Evolutionary conservation across 345 rosid species (phyloP).

Genomic region (Pugionium dolabratum): DNA sequence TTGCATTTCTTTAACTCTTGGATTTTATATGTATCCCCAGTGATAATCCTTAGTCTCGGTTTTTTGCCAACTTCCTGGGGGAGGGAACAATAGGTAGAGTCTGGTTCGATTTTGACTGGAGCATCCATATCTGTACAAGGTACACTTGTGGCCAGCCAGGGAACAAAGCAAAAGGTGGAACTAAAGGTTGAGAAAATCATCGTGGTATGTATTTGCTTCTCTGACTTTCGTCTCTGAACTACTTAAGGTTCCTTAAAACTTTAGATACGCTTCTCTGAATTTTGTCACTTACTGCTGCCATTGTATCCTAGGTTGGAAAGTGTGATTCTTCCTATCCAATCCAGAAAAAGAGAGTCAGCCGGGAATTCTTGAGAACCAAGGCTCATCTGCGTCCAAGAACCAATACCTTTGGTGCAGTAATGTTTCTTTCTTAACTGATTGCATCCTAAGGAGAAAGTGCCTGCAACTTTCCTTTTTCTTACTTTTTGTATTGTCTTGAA

Average conservation of each 20-base stretch:
- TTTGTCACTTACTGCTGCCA: background rate
- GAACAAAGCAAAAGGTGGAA: slow-evolving; percentile 90
- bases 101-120: slow-evolving; percentile 79
- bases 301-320: slow-evolving; percentile 63
- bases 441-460: background rate
- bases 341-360: slow-evolving; percentile 90
- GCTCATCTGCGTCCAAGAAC: slow-evolving; percentile 99
- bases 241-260: no score
- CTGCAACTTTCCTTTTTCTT: slow-evolving; percentile 8
- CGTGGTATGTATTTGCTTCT: slow-evolving; percentile 50
- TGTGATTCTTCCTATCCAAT: slow-evolving; percentile 88
- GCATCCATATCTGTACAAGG: slow-evolving; percentile 88
- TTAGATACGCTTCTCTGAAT: background rate
- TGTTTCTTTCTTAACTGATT: slow-evolving; percentile 7
- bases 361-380: slow-evolving; percentile 89
- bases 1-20: no score
- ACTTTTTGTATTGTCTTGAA: background rate
- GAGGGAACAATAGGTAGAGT: slow-evolving; percentile 51
- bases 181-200: slow-evolving; percentile 76
- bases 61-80: no score
- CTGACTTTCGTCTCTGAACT: background rate
- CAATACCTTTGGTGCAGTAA: slow-evolving; percentile 93
- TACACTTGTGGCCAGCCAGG: slow-evolving; percentile 79
- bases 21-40: no score
- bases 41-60: no score